phyloP scores from a whole-genome alignment of 192 early-diverging fungal genomes.

The Mortierella hygrophila region DNA sequence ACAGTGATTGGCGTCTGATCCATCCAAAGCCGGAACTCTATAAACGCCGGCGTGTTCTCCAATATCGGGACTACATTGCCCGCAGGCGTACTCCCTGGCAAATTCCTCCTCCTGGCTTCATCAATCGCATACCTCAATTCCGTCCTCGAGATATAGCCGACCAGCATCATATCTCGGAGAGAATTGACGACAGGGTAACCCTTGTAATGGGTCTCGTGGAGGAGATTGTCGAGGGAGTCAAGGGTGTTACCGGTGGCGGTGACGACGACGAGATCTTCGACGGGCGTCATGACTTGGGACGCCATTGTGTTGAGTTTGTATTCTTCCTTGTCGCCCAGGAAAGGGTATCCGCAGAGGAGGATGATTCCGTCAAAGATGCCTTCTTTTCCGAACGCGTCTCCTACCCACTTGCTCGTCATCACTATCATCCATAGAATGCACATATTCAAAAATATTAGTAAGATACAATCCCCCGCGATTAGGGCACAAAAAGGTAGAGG shows the following conservation, averaged over 20 bases:
- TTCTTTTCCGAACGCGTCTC: conserved; percentile 79
- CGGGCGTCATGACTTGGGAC: conserved; percentile 72
- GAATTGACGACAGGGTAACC: conserved; percentile 83
- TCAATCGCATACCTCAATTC: conserved; percentile 67
- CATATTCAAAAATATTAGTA: conserved; percentile 23
- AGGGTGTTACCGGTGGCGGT: conserved; percentile 59
- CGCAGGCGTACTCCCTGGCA: conserved; percentile 49
- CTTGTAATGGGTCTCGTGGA: conserved; percentile 70
- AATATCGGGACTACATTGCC: conserved; percentile 51
- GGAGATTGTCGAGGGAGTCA: conserved; percentile 56
- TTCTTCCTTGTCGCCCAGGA: conserved; percentile 72
- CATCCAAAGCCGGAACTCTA: conserved; percentile 78
- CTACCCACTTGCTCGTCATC: conserved; percentile 83
- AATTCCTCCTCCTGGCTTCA: conserved; percentile 35
- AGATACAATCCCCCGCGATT: not conserved
- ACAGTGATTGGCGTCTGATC: conserved; percentile 79
- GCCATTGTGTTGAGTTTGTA: conserved; percentile 64
- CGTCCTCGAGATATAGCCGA: conserved; percentile 78
- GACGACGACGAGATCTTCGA: conserved; percentile 71
- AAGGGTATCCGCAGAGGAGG: conserved; percentile 76
- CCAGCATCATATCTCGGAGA: conserved; percentile 66
- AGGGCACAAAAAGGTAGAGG: not conserved
- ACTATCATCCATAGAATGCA: conserved; percentile 56
- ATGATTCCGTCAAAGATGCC: conserved; percentile 73
- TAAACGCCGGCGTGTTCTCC: conserved; percentile 48